A percentile compares a stretch with the other conserved stretches of the same genome.
Evolutionary conservation across 495 filamentous ascomycete genomes (phyloP).

Genomic region (Xylaria cubensis): DNA sequence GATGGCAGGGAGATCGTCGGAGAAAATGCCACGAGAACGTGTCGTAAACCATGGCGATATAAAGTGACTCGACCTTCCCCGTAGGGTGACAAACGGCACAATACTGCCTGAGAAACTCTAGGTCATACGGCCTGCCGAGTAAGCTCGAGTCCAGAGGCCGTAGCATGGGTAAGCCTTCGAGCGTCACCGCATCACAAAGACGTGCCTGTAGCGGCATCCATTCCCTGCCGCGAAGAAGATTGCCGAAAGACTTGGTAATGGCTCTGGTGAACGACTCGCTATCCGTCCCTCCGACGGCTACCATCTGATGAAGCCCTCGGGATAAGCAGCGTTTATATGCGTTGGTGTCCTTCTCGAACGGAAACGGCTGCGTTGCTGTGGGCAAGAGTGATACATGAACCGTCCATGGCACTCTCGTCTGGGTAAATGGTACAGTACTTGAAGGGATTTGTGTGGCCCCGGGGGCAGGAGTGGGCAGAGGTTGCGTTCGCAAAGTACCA

Average conservation of each 20-base stretch:
- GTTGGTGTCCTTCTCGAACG: constrained; percentile 64
- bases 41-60: constrained; percentile 59
- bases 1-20: constrained; percentile 51
- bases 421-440: constrained; percentile 23
- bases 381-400: constrained; percentile 63
- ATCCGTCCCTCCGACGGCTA: constrained; percentile 55
- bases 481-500: constrained; percentile 30
- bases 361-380: constrained; percentile 57
- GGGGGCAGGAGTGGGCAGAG: constrained; percentile 2
- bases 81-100: constrained; percentile 57
- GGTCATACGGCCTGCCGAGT: constrained; percentile 48
- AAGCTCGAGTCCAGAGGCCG: constrained; percentile 52
- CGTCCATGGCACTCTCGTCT: constrained; percentile 53
- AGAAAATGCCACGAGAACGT: constrained; percentile 56
- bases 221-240: constrained; percentile 52
- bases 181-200: constrained; percentile 60
- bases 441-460: constrained; percentile 26
- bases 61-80: constrained; percentile 61
- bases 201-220: constrained; percentile 63
- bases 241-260: constrained; percentile 55
- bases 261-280: constrained; percentile 54
- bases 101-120: constrained; percentile 54
- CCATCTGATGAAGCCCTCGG: constrained; percentile 60
- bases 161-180: constrained; percentile 63
- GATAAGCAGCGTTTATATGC: constrained; percentile 65